Evolutionary conservation across 768 basidiomycete genomes (phyloP), one percentile per base, ranked within the genome.

Genomic region (Xerocomellus dryophilus): DNA sequence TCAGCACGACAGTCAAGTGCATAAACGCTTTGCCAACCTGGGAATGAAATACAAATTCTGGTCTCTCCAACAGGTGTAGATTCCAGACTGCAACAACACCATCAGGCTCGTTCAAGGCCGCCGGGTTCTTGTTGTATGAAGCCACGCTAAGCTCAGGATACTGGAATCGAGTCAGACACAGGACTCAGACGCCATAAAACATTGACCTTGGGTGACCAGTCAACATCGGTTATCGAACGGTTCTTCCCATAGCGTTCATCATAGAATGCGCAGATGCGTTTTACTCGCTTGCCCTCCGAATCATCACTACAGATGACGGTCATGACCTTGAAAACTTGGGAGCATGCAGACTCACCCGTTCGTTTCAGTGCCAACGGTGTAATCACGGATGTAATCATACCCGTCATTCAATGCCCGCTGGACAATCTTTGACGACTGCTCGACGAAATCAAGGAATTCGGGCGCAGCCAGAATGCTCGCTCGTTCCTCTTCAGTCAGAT

Each of bases 81-180:
- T 98, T 98, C 97, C 97, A 99, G 5, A 99, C 88, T 2, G 92
- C 91, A 23, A 96, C 97, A 49, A 98, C 87, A 9, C 97, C 97
- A 60, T 98, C 95, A 0, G 97, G 96, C 66, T 98, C 97, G 61
- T 97, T 95, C 43, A 93, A 70, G 0, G 93, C 90, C 5, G 88
- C 85, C 7, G 93, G 86, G 62, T 98, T 98, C 77, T 97, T 98
- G 77, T 98, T 99, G 67, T 99, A 99, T 4, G 97, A 90, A 0
- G 97, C 94, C 18, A 91, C 91, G 54, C 88, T 90, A 23, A 99
- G 81, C 71, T 99, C 97, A 7, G 94, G 96, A 64, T 92, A 98
- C 96, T 98, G 47, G 7, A 17, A 55, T 38, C 36, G 5, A 20
- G 47, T 53, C 46, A 57, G 48, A 43, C n/a, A 10, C 31, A 5